Evolutionary conservation across 306 rosid species (phyloP).

Genomic region (Acacia confusa): DNA sequence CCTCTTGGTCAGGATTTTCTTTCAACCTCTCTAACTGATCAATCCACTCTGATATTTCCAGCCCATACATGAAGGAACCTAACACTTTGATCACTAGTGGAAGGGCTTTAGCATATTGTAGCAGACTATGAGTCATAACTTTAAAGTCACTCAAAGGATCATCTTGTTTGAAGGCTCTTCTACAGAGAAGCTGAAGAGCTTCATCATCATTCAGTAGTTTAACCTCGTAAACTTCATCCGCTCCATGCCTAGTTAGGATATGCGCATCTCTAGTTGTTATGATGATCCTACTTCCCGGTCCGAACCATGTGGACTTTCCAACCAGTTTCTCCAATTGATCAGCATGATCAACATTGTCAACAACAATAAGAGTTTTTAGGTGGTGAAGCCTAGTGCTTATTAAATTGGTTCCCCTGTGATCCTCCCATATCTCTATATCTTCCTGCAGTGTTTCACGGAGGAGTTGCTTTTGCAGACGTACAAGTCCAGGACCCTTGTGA

Average conservation of each 20-base stretch:
- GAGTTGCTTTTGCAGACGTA: not conserved
- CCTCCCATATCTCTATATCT: not conserved
- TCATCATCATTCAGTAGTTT: not conserved
- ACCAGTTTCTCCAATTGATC: slow-evolving; percentile 4
- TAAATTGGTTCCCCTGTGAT: not conserved
- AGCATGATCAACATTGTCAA: slow-evolving; percentile 14
- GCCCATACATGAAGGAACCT: not conserved
- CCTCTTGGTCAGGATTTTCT: not conserved
- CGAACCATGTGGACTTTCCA: not conserved
- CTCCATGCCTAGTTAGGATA: not conserved
- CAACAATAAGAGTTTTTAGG: not conserved
- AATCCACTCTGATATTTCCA: not conserved
- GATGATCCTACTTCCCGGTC: slow-evolving; percentile 3
- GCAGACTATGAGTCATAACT: not conserved
- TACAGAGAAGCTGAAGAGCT: slow-evolving; percentile 16
- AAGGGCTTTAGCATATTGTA: slow-evolving; percentile 15
- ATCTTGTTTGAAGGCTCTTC: slow-evolving; percentile 8
- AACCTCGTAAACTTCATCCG: not conserved
- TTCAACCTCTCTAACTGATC: not conserved
- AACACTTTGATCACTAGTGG: slow-evolving; percentile 20
- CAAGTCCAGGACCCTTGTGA: not conserved
- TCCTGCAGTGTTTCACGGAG: not conserved
- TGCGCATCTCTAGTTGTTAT: slow-evolving; percentile 11
- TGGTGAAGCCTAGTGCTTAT: not conserved
- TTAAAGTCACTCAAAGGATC: not conserved